Evolutionary conservation across 768 basidiomycete genomes (phyloP).

Genomic region (Psilocybe tampanensis): DNA sequence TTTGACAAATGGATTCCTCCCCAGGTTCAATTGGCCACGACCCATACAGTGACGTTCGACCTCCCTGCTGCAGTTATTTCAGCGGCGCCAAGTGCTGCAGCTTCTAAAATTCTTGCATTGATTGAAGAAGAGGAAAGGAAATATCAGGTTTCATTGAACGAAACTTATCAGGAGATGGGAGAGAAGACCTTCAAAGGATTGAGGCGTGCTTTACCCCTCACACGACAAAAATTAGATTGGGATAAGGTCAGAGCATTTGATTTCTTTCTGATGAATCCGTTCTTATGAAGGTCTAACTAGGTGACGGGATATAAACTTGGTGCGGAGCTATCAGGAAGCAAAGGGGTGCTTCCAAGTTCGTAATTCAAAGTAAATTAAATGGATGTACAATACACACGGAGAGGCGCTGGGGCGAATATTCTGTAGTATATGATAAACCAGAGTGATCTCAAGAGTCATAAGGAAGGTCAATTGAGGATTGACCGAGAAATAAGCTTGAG

Average conservation of each 20-base stretch:
- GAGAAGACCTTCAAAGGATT: slow-evolving; percentile 94
- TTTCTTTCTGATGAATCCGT: background rate
- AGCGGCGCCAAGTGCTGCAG: slow-evolving; percentile 49
- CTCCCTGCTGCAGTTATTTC: slow-evolving; percentile 62
- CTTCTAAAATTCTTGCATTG: slow-evolving; percentile 77
- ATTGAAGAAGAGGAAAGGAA: slow-evolving; percentile 79
- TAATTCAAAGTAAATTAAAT: background rate
- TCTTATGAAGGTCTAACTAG: slow-evolving; percentile 23
- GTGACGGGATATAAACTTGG: slow-evolving; percentile 72
- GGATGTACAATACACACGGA: too few species aligned
- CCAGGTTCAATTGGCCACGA: slow-evolving; percentile 89
- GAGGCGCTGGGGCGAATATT: too few species aligned
- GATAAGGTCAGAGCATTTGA: slow-evolving; percentile 64
- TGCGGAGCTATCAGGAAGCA: slow-evolving; percentile 72
- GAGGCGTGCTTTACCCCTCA: slow-evolving; percentile 88
- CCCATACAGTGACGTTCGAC: slow-evolving; percentile 64
- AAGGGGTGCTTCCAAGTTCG: slow-evolving; percentile 48
- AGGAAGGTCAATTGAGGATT: background rate
- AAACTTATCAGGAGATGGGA: slow-evolving; percentile 85
- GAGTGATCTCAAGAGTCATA: too few species aligned
- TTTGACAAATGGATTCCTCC: background rate
- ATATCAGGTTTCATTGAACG: slow-evolving; percentile 80
- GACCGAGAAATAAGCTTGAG: background rate
- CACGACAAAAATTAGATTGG: slow-evolving; percentile 95
- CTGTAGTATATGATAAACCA: too few species aligned